These are phyloP conservation scores for Coemansia sp. DNA, from an alignment of 192 early-diverging fungal genomes.

Conservation along the genomic window DNA sequence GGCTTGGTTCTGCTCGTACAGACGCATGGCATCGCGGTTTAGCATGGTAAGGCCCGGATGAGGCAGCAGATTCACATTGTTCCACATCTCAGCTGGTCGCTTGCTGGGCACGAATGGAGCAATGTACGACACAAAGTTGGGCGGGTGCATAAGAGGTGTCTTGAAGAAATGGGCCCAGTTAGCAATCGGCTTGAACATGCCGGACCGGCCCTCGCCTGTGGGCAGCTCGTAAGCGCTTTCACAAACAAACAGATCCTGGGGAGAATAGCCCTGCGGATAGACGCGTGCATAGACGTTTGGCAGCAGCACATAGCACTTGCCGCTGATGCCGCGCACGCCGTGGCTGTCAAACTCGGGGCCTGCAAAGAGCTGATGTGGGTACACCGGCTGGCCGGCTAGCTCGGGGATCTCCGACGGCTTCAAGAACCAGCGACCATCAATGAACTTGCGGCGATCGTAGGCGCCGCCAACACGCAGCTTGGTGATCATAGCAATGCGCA, in stretches of 20 bases:
- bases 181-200: conserved; percentile 19
- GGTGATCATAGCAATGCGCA: conserved; percentile 43
- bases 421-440: conserved; percentile 48
- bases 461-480: conserved; percentile 34
- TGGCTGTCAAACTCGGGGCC: conserved; percentile 33
- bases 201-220: conserved; percentile 6
- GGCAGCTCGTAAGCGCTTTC: conserved; percentile 33
- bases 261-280: conserved; percentile 38
- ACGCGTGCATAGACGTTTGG: conserved; percentile 43
- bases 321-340: conserved; percentile 39
- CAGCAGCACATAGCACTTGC: conserved; percentile 44
- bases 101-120: conserved; percentile 29
- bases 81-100: conserved; percentile 28
- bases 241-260: conserved; percentile 43
- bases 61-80: conserved; percentile 27
- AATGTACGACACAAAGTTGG: conserved; percentile 40
- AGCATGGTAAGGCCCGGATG: conserved; percentile 34
- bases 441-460: conserved; percentile 42
- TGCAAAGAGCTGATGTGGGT: conserved; percentile 48
- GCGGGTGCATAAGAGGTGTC: conserved; percentile 43
- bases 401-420: conserved; percentile 49
- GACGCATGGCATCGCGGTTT: conserved; percentile 32
- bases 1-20: conserved; percentile 2
- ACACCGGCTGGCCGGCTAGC: conserved; percentile 34
- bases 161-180: conserved; percentile 51